A percentile compares a stretch with the other conserved stretches of the same genome.
Conservation (phyloP, 2,329 filamentous ascomycete species). For the Daldinia eschscholtzii region DNA sequence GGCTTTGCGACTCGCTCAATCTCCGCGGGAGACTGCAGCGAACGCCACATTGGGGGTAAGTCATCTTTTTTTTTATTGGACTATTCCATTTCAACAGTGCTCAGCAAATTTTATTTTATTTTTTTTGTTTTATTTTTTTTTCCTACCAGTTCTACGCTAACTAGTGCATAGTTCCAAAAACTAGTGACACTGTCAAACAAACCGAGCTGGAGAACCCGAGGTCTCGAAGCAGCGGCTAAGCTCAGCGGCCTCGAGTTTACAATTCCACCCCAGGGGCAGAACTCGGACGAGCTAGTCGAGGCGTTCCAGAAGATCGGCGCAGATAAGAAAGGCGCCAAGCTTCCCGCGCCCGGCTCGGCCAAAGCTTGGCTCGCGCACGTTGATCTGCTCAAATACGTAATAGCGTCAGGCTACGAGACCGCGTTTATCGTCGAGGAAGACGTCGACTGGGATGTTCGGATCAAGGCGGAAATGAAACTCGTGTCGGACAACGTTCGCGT, state of each 20-base stretch:
- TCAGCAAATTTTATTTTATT: not conserved
- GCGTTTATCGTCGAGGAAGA: constrained; percentile 55
- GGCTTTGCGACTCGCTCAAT: constrained; percentile 1
- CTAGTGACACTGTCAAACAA: constrained; percentile 52
- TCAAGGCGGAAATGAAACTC: constrained; percentile 51
- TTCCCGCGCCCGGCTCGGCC: constrained; percentile 40
- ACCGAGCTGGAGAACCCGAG: constrained; percentile 55
- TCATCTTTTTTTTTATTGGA: not conserved
- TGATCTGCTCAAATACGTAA: constrained; percentile 50
- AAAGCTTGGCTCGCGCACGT: constrained; percentile 52
- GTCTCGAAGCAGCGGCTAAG: constrained; percentile 53
- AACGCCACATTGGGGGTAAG: constrained; percentile 37
- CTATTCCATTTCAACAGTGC: not conserved
- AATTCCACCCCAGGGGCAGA: constrained; percentile 52
- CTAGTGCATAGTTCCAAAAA: constrained; percentile 43
- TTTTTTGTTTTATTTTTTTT: too few relatives aligned
- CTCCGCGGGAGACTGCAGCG: constrained; percentile 17
- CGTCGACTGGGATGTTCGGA: constrained; percentile 54
- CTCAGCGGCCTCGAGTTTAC: constrained; percentile 52
- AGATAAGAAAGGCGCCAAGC: constrained; percentile 16
- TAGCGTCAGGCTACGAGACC: constrained; percentile 45
- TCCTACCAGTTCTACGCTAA: not conserved
- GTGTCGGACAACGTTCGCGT: constrained; percentile 52
- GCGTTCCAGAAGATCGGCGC: constrained; percentile 48
- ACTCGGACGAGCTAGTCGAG: constrained; percentile 47